These are phyloP conservation scores for Eucalyptus grandis DNA, from an alignment of 345 rosid genomes.

Conservation along the genomic window DNA sequence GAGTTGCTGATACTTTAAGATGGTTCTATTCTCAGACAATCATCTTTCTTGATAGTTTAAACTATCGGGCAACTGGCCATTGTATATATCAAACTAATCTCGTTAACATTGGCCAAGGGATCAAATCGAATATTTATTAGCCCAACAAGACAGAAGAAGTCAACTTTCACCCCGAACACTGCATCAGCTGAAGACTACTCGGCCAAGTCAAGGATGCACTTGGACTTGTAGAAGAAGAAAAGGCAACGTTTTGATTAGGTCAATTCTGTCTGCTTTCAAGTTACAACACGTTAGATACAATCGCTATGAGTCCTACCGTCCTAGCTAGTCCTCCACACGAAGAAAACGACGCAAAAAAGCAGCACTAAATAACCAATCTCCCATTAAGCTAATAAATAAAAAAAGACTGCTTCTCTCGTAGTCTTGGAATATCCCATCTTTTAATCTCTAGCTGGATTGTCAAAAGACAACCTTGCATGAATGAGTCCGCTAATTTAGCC, in stretches of 20 bases:
- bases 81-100: neutral
- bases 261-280: neutral
- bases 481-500: neutral
- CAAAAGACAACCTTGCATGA: neutral
- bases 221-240: neutral
- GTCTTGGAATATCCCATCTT: neutral
- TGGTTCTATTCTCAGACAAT: neutral
- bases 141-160: neutral
- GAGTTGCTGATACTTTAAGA: neutral
- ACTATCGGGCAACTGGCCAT: neutral
- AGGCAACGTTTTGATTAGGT: neutral
- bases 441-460: neutral
- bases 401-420: neutral
- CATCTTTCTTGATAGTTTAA: neutral
- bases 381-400: neutral
- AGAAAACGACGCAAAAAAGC: neutral
- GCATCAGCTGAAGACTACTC: neutral
- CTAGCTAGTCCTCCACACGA: neutral
- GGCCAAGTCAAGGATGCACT: neutral
- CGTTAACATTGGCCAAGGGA: neutral
- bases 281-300: neutral
- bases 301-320: neutral
- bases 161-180: neutral
- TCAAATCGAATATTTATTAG: neutral
- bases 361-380: neutral